A percentile compares a stretch with the other conserved stretches of the same genome.
Conservation (phyloP, 805 yeast species). For the Zygosaccharomyces bailii region DNA sequence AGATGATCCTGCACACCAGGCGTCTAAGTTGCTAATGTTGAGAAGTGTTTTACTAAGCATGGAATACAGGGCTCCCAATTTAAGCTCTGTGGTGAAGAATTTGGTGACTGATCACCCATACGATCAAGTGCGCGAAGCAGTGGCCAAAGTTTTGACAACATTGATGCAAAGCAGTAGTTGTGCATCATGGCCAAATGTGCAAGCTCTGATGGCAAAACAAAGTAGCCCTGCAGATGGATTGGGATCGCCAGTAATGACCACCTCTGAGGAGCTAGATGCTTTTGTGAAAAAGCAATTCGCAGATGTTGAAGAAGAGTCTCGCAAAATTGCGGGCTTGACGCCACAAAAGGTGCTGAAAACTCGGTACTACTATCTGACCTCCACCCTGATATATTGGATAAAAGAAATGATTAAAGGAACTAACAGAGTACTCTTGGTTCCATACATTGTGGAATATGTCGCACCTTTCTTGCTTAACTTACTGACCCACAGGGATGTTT, state of each 20-base stretch:
- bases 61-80: slow-evolving; percentile 53
- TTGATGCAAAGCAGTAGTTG: slow-evolving; percentile 28
- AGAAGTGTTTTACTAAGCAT: slow-evolving; percentile 47
- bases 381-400: slow-evolving; percentile 63
- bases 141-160: slow-evolving; percentile 54
- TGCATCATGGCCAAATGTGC: slow-evolving; percentile 21
- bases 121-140: slow-evolving; percentile 63
- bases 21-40: slow-evolving; percentile 53
- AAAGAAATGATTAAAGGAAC: slow-evolving; percentile 52
- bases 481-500: slow-evolving; percentile 71
- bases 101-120: slow-evolving; percentile 60
- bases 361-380: slow-evolving; percentile 57
- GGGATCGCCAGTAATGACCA: slow-evolving; percentile 35
- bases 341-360: slow-evolving; percentile 59
- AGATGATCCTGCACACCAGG: slow-evolving; percentile 61
- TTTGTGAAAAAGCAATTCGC: slow-evolving; percentile 45
- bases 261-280: slow-evolving; percentile 35
- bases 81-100: slow-evolving; percentile 42
- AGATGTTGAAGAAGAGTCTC: slow-evolving; percentile 42
- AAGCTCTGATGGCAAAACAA: slow-evolving; percentile 15
- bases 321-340: slow-evolving; percentile 32
- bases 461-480: slow-evolving; percentile 68
- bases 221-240: slow-evolving; percentile 29
- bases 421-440: slow-evolving; percentile 50
- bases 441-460: slow-evolving; percentile 48